Percentiles rank a stretch among this genome's conserved stretches.
These are phyloP conservation scores for Pseudopithomyces maydicus DNA, from an alignment of 2,329 filamentous ascomycete species.

Conservation along the genomic window DNA sequence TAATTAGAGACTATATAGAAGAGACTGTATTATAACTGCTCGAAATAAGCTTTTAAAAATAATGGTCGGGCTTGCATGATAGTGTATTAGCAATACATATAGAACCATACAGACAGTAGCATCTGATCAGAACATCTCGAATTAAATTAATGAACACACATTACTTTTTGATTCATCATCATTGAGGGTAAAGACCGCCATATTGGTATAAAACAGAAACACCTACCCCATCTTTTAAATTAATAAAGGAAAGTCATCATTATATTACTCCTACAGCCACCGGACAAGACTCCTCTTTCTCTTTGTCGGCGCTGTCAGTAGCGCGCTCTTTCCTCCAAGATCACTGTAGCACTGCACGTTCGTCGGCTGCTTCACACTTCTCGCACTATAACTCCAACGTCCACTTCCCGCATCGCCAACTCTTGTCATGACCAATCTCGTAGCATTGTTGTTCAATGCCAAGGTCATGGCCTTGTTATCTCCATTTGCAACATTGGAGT, in stretches of 20 bases:
- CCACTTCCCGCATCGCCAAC: slow-evolving; percentile 23
- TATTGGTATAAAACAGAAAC: no score
- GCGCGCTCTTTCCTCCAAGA: slow-evolving; percentile 27
- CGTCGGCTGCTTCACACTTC: slow-evolving; percentile 32
- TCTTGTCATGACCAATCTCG: slow-evolving; percentile 27
- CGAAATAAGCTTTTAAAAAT: no score
- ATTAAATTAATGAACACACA: no score
- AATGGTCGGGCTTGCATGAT: no score
- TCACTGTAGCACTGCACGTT: slow-evolving; percentile 35
- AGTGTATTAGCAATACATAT: no score
- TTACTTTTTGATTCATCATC: no score
- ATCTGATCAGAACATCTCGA: no score
- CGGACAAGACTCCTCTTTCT: slow-evolving; percentile 19
- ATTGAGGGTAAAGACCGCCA: no score
- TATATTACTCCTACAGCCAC: background rate
- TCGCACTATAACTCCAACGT: slow-evolving; percentile 32
- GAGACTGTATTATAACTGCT: no score
- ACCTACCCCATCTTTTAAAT: background rate
- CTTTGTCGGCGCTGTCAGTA: slow-evolving; percentile 25
- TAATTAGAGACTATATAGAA: no score
- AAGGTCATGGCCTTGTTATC: slow-evolving; percentile 35
- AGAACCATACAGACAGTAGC: no score
- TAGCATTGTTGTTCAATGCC: slow-evolving; percentile 29
- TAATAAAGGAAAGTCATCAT: background rate
- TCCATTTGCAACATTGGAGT: slow-evolving; percentile 42